Evolutionary conservation across 75 land plant species (phyloP), one percentile per base, ranked within the genome.

Genomic region (Selaginella tamariscina): DNA sequence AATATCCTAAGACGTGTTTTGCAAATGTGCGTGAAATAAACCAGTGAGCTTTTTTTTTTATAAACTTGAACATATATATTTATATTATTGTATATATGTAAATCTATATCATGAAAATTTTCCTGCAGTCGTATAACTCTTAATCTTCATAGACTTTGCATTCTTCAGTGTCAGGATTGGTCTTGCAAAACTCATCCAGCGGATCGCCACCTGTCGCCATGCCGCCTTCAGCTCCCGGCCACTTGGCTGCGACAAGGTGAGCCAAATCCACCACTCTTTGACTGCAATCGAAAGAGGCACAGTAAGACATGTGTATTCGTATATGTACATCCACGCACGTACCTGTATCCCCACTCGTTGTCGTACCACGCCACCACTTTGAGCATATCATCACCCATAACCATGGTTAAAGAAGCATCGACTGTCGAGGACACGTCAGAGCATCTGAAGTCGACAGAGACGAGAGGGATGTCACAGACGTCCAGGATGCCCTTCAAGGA

Each of bases 321-420:
- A 11, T 49, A 11, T 49, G 54, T 49, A 49, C 20, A 49, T 20
- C 20, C 11, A 49, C 54, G 20, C 20, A n/a, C 26, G 8, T 32
- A 82, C 73, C 87, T 84, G 85, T 91, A 91, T 23, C 96, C 96
- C 96, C 96, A 91, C 33, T 91, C 96, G 64, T 91, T 91, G 67
- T 91, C 96, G 68, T 91, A 91, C 96, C 96, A 91, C 27, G 96
- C 96, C 15, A 91, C 90, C 8, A 91, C 96, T 80, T 87, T 91
- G 18, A 91, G 88, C 91, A 87, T 83, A 65, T 91, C 96, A 71
- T 91, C 96, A 21, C 96, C 96, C 96, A 91, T 91, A 20, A 91
- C 96, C 92, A 91, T 87, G n/a, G 92, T 91, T 20, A 91, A 79
- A 1, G 96, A 91, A 0, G 96, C 81, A 65, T 91, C 96, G 0